These are phyloP conservation scores for Exophiala sideris DNA, from an alignment of 2,329 filamentous ascomycete species.

Conservation along the genomic window DNA sequence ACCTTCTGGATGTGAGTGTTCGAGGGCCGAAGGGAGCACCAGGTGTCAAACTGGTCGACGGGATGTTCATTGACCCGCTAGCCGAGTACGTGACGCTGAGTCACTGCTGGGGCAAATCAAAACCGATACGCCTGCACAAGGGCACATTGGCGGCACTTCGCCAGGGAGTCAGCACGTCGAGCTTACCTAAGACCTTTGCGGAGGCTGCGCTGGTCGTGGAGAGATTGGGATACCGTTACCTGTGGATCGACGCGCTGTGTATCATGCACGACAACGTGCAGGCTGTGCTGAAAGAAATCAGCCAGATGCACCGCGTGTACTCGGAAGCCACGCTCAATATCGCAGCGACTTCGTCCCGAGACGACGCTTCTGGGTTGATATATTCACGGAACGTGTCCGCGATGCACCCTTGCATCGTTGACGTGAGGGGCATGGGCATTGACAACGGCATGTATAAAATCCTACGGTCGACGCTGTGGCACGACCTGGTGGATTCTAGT, in stretches of 20 bases:
- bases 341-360: slow-evolving; percentile 25
- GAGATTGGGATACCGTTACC: slow-evolving; percentile 27
- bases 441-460: slow-evolving; percentile 29
- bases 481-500: slow-evolving; percentile 26
- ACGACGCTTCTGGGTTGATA: slow-evolving; percentile 25
- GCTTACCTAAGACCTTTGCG: slow-evolving; percentile 29
- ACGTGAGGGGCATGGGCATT: slow-evolving; percentile 23
- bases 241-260: slow-evolving; percentile 30
- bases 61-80: slow-evolving; percentile 26
- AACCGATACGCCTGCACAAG: slow-evolving; percentile 26
- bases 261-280: slow-evolving; percentile 29
- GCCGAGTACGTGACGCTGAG: slow-evolving; percentile 28
- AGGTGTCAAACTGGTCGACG: slow-evolving; percentile 27
- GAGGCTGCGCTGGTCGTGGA: slow-evolving; percentile 25
- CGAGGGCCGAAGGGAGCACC: slow-evolving; percentile 22
- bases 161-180: slow-evolving; percentile 24
- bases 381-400: slow-evolving; percentile 25
- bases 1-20: slow-evolving; percentile 27
- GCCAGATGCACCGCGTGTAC: slow-evolving; percentile 28
- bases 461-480: slow-evolving; percentile 28
- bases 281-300: slow-evolving; percentile 24
- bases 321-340: slow-evolving; percentile 27
- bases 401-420: slow-evolving; percentile 26
- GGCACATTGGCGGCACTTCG: slow-evolving; percentile 26
- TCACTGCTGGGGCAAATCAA: slow-evolving; percentile 29